Percentiles rank a stretch among this genome's conserved stretches.
These are phyloP conservation scores for Trichoderma asperelloides DNA, from an alignment of 495 filamentous ascomycete genomes.

Conservation along the genomic window DNA sequence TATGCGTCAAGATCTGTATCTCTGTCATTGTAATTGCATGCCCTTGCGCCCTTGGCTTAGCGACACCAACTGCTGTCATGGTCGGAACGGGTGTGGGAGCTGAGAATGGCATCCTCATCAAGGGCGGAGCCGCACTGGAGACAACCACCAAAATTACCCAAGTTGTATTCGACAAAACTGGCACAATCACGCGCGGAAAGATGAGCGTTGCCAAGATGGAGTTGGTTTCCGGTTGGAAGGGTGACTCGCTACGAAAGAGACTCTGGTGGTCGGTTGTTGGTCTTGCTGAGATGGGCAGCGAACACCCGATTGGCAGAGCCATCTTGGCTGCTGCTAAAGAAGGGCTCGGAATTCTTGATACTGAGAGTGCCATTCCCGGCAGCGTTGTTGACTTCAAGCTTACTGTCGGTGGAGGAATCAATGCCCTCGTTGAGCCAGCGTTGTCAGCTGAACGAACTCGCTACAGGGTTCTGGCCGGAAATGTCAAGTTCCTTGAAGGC, in stretches of 20 bases:
- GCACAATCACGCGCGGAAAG: conserved; percentile 86
- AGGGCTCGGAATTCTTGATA: conserved; percentile 56
- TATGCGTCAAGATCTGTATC: conserved; percentile 95
- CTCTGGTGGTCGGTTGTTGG: conserved; percentile 95
- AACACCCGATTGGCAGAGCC: conserved; percentile 89
- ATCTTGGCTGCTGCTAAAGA: conserved; percentile 64
- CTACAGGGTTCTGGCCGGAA: conserved; percentile 77
- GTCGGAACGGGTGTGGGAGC: conserved; percentile 94
- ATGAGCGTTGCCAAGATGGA: conserved; percentile 77
- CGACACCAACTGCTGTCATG: conserved; percentile 96
- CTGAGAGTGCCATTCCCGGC: conserved; percentile 70
- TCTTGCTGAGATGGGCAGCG: conserved; percentile 84
- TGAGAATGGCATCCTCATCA: conserved; percentile 94
- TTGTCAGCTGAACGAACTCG: conserved; percentile 52
- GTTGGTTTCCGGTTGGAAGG: conserved; percentile 58
- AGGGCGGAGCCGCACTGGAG: conserved; percentile 89
- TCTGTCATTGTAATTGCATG: conserved; percentile 98
- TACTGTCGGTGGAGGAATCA: conserved; percentile 76
- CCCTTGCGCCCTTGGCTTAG: conserved; percentile 88
- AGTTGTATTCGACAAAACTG: conserved; percentile 98
- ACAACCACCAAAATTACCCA: conserved; percentile 85
- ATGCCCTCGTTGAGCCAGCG: conserved; percentile 69
- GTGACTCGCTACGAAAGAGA: conserved; percentile 55
- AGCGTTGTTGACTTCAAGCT: conserved; percentile 77
- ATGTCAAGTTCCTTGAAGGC: conserved; percentile 63